A percentile compares a stretch with the other conserved stretches of the same genome.
Conservation (phyloP, 768 basidiomycete species). For the Serendipita sp. region DNA sequence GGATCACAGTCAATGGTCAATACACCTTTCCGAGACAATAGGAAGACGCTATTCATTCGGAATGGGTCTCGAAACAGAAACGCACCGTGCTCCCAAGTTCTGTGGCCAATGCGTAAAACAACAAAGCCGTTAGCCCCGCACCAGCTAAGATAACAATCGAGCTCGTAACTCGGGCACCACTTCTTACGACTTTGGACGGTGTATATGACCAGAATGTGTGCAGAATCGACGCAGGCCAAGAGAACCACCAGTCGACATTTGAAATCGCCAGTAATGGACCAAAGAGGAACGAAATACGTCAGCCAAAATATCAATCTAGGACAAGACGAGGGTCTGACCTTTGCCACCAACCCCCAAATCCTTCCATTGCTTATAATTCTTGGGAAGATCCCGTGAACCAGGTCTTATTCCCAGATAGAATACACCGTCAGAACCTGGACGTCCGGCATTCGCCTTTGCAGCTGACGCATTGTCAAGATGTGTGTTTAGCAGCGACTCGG, state of each 20-base stretch:
- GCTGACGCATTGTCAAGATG: background rate
- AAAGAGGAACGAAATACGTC: background rate
- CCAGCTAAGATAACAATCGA: constrained; percentile 48
- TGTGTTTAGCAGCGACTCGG: background rate
- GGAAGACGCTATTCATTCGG: background rate
- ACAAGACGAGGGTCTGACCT: constrained; percentile 27
- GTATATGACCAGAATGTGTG: constrained; percentile 24
- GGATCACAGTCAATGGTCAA: constrained; percentile 73
- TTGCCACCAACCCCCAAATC: constrained; percentile 63
- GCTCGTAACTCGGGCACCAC: constrained; percentile 36
- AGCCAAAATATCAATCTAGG: background rate
- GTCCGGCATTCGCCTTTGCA: background rate
- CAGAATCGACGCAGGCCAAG: constrained; percentile 29
- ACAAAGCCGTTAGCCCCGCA: constrained; percentile 61
- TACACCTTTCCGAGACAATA: constrained; percentile 24
- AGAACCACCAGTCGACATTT: background rate
- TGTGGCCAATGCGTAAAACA: constrained; percentile 28
- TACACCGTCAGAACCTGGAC: background rate
- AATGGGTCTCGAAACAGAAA: background rate
- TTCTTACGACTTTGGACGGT: constrained; percentile 31
- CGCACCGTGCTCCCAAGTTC: constrained; percentile 9
- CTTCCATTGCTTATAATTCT: constrained; percentile 58
- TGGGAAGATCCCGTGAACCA: background rate
- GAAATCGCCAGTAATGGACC: background rate
- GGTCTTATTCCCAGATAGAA: constrained; percentile 4